Conservation (phyloP, 2,329 filamentous ascomycete genomes). For the Sarocladium strictum region DNA sequence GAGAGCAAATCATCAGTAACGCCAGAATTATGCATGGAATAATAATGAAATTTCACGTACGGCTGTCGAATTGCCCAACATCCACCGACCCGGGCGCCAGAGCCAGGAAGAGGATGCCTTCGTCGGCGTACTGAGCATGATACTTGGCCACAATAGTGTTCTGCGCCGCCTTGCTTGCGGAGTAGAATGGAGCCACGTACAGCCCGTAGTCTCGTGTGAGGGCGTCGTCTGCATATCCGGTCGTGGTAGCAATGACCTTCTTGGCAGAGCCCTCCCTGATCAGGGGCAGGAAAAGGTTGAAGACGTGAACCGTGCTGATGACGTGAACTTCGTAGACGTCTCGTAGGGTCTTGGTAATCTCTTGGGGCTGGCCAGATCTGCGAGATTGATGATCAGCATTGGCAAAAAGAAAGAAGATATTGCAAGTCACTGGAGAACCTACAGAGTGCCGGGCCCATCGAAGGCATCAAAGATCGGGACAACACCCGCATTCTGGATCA, state of each 20-base stretch:
- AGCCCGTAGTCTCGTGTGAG: conserved; percentile 30
- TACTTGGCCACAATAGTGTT: conserved; percentile 46
- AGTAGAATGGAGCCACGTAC: conserved; percentile 30
- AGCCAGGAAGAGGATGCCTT: conserved; percentile 43
- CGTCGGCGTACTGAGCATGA: conserved; percentile 35
- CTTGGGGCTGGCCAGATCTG: background rate
- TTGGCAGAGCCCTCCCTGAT: conserved; percentile 42
- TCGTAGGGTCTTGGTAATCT: conserved; percentile 2
- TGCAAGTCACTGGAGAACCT: background rate
- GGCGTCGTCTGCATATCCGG: conserved; percentile 38
- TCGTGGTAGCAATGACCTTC: conserved; percentile 45
- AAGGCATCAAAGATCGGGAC: conserved; percentile 16
- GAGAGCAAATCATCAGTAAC: background rate
- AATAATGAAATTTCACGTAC: background rate
- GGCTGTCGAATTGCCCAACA: background rate
- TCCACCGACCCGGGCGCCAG: conserved; percentile 11
- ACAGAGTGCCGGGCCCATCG: conserved; percentile 6
- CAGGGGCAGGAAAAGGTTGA: conserved; percentile 45
- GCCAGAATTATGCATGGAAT: no score
- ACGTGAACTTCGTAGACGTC: conserved; percentile 39
- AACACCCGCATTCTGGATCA: conserved; percentile 42
- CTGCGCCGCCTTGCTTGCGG: conserved; percentile 42
- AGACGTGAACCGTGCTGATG: conserved; percentile 41
- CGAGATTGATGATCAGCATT: background rate
- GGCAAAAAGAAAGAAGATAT: no score